Evolutionary conservation across 2,329 filamentous ascomycete species (phyloP), one percentile per base, ranked within the genome.

Genomic region (Calonectria montana): DNA sequence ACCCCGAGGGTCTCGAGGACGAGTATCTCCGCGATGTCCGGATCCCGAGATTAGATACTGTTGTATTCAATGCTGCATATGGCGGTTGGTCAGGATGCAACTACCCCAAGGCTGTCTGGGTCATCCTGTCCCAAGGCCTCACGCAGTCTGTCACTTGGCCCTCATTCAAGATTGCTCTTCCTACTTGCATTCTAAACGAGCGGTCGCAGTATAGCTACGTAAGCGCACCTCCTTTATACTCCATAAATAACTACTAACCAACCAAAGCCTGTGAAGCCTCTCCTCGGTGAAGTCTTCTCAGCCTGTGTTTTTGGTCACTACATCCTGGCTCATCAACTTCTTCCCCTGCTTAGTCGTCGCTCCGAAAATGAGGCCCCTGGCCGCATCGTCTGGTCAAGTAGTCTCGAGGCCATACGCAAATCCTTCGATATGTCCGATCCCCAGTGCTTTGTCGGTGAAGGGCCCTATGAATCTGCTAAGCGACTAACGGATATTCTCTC

Each of bases 251-350:
- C 43, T 10, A 13, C 55, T 75, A 59, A 74, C 63, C 1, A 37
- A 18, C 31, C 13, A 62, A 88, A 95, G 80, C 84, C 88, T 16
- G 80, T 82, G 3, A 81, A 82, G 73, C 91, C 93, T 0, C 84
- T 86, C 6, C 85, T 99, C 0, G 96, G 95, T 3, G 89, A 94
- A 76, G 91, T 98, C 21, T 99, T 98, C 82, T 93, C 93, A 81
- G 93, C 96, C 62, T 98, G 98, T 80, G 89, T 98, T 35, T 98
- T 99, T 81, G 97, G 97, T 0, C 97, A 99, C 85, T 98, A 99
- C 82, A 85, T 98, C 79, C 91, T 99, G 27, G 91, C 91, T 18
- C 96, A 98, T 82, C 91, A 93, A 80, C 88, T 98, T 13, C 88
- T 93, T 76, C 93, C 94, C 0, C 86, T 98, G 13, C 88, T 99